phyloP scores from a whole-genome alignment of 495 filamentous ascomycete genomes.

The Penicillium antarcticum region DNA sequence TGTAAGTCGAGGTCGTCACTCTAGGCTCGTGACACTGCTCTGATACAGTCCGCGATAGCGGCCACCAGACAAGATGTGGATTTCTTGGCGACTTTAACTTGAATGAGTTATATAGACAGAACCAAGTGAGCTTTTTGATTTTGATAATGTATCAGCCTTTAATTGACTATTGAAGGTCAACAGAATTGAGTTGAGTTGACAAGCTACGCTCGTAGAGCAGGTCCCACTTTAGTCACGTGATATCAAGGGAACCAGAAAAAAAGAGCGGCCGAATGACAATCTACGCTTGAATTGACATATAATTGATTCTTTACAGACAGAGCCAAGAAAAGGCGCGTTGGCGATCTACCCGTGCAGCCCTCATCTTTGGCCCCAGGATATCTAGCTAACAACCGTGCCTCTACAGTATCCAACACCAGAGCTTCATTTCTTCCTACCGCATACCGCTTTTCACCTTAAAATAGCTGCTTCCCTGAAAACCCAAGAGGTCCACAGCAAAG shows the following conservation, averaged over 20 bases:
- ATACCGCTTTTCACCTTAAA: neutral
- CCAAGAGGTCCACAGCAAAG: slow-evolving; percentile 10
- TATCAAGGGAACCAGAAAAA: slow-evolving; percentile 1
- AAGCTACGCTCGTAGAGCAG: too few species aligned
- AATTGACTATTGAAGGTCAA: too few species aligned
- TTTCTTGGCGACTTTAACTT: too few species aligned
- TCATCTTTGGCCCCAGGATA: neutral
- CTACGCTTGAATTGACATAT: neutral
- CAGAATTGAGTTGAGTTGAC: too few species aligned
- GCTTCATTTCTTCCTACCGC: neutral
- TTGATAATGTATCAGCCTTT: too few species aligned
- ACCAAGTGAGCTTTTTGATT: too few species aligned
- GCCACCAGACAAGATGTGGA: neutral
- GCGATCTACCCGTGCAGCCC: too few species aligned
- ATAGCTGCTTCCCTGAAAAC: neutral
- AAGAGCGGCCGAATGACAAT: neutral
- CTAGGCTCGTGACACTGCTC: neutral
- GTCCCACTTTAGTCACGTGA: neutral
- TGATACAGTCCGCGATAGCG: neutral
- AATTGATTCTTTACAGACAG: neutral
- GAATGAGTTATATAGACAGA: too few species aligned
- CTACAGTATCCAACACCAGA: neutral
- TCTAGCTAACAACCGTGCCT: neutral
- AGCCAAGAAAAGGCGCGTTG: neutral
- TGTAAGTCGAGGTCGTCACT: neutral